Conservation (phyloP, 345 rosid species). For the Hevea brasiliensis region DNA sequence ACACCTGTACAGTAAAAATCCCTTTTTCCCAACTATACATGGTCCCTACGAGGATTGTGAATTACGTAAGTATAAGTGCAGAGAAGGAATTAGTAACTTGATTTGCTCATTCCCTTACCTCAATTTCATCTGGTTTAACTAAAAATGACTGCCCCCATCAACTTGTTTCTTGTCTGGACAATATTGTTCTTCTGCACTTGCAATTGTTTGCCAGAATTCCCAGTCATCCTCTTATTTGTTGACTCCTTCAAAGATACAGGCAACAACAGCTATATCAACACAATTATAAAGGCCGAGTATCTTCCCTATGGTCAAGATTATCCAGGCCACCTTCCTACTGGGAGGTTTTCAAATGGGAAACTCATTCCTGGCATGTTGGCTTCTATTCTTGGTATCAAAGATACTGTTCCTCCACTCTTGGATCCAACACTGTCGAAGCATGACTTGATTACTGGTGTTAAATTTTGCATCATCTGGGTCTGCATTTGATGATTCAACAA, state of each 20-base stretch:
- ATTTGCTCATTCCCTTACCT: too few relatives aligned
- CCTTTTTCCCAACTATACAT: too few relatives aligned
- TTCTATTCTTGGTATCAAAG: slow-evolving; percentile 33
- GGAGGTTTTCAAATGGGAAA: slow-evolving; percentile 51
- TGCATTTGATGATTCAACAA: slow-evolving; percentile 41
- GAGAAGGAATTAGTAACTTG: too few relatives aligned
- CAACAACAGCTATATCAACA: slow-evolving; percentile 37
- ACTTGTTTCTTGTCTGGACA: too few relatives aligned
- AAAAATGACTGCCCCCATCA: too few relatives aligned
- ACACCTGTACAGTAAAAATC: too few relatives aligned
- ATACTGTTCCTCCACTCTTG: slow-evolving; percentile 40
- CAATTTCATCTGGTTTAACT: too few relatives aligned
- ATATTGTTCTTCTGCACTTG: too few relatives aligned
- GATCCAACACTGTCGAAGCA: slow-evolving; percentile 32
- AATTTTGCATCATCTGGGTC: slow-evolving; percentile 46
- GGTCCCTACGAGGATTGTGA: too few relatives aligned
- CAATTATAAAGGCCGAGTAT: slow-evolving; percentile 32
- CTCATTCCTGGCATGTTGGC: slow-evolving; percentile 47
- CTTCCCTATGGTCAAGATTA: slow-evolving; percentile 47
- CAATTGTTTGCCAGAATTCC: slow-evolving; percentile 12
- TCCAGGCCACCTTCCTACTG: slow-evolving; percentile 39
- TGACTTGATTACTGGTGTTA: slow-evolving; percentile 38
- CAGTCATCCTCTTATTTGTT: slow-evolving; percentile 35
- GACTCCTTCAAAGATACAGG: slow-evolving; percentile 44
- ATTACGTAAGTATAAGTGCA: too few relatives aligned